These are phyloP conservation scores for Citrus hindsii DNA, from an alignment of 345 rosid species.

Conservation along the genomic window DNA sequence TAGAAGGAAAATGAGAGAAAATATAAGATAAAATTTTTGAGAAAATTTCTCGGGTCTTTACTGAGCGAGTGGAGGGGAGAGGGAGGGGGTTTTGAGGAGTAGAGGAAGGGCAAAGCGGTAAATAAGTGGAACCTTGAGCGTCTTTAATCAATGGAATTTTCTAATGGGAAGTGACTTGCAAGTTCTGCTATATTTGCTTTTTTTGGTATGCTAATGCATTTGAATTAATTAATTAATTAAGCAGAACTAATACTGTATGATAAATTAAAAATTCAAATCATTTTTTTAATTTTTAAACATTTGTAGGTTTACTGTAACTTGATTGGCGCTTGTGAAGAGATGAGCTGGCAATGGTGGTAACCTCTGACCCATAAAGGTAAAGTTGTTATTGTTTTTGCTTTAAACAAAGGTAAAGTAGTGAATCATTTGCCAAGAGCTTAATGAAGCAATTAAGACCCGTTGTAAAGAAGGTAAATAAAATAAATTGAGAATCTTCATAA, in stretches of 20 bases:
- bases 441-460: not conserved
- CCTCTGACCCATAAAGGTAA: constrained; percentile 13
- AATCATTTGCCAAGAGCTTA: not conserved
- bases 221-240: not conserved
- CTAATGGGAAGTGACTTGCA: constrained; percentile 27
- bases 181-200: constrained; percentile 18
- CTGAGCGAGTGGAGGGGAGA: constrained; percentile 3
- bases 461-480: not conserved
- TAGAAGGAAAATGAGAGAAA: constrained; percentile 5
- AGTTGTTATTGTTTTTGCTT: constrained; percentile 21
- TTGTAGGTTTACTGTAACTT: not conserved
- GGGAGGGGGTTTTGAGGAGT: constrained; percentile 42
- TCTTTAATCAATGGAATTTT: constrained; percentile 20
- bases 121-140: constrained; percentile 18
- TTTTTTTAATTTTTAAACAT: not conserved
- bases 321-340: constrained; percentile 8
- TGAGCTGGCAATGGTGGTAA: constrained; percentile 29
- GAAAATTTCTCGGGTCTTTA: not conserved
- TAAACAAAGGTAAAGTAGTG: constrained; percentile 18
- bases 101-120: constrained; percentile 29
- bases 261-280: too few species aligned
- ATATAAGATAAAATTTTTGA: not conserved
- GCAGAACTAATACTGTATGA: too few species aligned
- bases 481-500: not conserved
- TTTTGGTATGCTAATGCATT: constrained; percentile 6